Conservation (phyloP, 129 eudicot species). For the Apium graveolens region DNA sequence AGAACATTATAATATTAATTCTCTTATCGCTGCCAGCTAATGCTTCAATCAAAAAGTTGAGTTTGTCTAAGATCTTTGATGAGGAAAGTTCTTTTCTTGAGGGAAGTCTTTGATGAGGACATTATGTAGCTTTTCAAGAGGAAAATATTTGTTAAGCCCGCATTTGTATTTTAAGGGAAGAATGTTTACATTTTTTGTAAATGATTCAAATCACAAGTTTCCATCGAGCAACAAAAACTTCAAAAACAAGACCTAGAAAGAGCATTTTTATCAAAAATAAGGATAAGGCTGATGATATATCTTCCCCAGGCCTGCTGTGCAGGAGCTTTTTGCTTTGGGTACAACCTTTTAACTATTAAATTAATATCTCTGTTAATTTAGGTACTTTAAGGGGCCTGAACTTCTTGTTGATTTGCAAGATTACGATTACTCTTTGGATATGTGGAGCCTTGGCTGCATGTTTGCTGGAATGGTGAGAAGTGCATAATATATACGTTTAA, state of each 20-base stretch:
- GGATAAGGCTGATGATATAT: background rate
- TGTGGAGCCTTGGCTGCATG: conserved; percentile 99
- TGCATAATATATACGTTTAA: background rate
- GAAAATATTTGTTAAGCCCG: background rate
- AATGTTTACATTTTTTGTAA: background rate
- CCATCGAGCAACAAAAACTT: background rate
- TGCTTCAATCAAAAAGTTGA: no score
- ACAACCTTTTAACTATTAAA: background rate
- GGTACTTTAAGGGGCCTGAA: conserved; percentile 98
- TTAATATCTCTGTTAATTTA: conserved; percentile 15
- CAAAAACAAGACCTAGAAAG: background rate
- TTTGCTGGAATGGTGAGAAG: conserved; percentile 99
- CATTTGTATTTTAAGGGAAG: background rate
- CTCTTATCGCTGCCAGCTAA: no score
- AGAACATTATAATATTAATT: no score
- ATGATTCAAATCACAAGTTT: background rate
- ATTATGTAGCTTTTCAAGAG: background rate
- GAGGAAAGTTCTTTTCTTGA: no score
- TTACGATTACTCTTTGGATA: conserved; percentile 92
- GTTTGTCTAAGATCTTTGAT: no score
- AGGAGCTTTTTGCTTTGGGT: background rate
- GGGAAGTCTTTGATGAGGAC: background rate
- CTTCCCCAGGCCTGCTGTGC: background rate
- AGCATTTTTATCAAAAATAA: background rate
- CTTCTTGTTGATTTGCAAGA: conserved; percentile 99